Evolutionary conservation across 129 eudicot genomes (phyloP), one percentile per base, ranked within the genome.

Genomic region (Ambrosia artemisiifolia): DNA sequence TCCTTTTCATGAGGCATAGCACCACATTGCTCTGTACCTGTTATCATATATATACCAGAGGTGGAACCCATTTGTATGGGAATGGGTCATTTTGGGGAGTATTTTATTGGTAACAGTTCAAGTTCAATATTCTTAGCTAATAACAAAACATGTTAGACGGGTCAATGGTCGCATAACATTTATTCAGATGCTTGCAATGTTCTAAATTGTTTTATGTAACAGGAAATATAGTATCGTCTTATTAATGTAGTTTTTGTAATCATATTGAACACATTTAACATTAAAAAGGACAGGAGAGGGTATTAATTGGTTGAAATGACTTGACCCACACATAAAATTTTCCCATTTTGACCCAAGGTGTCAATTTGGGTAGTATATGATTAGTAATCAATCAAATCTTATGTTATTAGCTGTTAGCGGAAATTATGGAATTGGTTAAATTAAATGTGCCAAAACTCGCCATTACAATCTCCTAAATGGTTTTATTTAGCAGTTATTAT

Each of bases 21-120:
- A 73, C 70, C 70, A 47, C 70, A 47, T 10, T 46, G 48, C 43
- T 62, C 51, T 69, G 34, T 49, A 50, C 34, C 30, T 34, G 28
- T 35, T 35, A 6, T 34, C 67, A 34, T 14, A 62, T 44, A 14
- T 61, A 4, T 14, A 34, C 47, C 40, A 35, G 28, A 60, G 20
- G 47, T 13, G 46, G 42, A n/a, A 34, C 7, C 16, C 12, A 16
- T 62, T 62, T 35, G 24, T 62, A 60, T 60, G 65, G 43, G 14
- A 60, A 60, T 14, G 43, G 43, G 65, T 0, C 43, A 12, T 6
- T 12, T 32, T 4, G 20, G 40, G 40, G 6, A 32, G 8, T 60
- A 11, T 32, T 18, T 3, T 60, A 30, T 57, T 57, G 36, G 17
- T 30, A 47, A 47, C 5, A 14, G 51, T 16, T 14, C 51, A 47